phyloP scores from a whole-genome alignment of 768 basidiomycete species.

The Nidularia sp. region DNA sequence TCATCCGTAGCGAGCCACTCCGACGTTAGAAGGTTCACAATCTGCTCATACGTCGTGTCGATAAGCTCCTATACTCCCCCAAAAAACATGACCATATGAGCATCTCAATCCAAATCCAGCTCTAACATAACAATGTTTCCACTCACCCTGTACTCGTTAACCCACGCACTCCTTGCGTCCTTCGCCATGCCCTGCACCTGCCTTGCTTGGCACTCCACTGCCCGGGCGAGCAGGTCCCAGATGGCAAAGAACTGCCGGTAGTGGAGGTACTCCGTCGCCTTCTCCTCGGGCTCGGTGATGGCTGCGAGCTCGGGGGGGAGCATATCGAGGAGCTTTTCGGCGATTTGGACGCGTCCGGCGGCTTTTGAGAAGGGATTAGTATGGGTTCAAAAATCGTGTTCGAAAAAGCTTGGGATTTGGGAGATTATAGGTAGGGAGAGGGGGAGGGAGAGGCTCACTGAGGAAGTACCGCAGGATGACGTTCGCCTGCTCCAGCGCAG shows the following conservation, averaged over 20 bases:
- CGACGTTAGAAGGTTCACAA: conserved; percentile 66
- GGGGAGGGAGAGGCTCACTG: conserved; percentile 41
- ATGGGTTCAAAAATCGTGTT: too few relatives aligned
- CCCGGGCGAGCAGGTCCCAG: conserved; percentile 62
- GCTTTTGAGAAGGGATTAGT: conserved; percentile 30
- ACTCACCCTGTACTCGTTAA: conserved; percentile 60
- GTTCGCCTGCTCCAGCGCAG: conserved; percentile 84
- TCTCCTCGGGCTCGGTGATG: conserved; percentile 66
- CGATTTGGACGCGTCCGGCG: conserved; percentile 70
- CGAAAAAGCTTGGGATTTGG: too few relatives aligned
- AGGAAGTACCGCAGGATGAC: conserved; percentile 88
- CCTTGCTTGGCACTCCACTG: conserved; percentile 56
- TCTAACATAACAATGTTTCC: background rate
- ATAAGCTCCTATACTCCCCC: conserved; percentile 37
- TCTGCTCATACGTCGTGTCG: conserved; percentile 60
- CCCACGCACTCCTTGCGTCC: conserved; percentile 57
- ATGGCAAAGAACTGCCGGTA: conserved; percentile 77
- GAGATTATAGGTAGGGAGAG: background rate
- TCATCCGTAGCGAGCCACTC: conserved; percentile 71
- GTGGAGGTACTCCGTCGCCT: conserved; percentile 71
- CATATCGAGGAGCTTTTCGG: conserved; percentile 52
- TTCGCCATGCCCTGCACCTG: conserved; percentile 55
- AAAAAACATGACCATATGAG: too few relatives aligned
- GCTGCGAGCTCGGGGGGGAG: conserved; percentile 61
- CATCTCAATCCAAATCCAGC: background rate